These are phyloP conservation scores for Mucor mucedo DNA, from an alignment of 371 early-diverging fungal species.

Conservation along the genomic window DNA sequence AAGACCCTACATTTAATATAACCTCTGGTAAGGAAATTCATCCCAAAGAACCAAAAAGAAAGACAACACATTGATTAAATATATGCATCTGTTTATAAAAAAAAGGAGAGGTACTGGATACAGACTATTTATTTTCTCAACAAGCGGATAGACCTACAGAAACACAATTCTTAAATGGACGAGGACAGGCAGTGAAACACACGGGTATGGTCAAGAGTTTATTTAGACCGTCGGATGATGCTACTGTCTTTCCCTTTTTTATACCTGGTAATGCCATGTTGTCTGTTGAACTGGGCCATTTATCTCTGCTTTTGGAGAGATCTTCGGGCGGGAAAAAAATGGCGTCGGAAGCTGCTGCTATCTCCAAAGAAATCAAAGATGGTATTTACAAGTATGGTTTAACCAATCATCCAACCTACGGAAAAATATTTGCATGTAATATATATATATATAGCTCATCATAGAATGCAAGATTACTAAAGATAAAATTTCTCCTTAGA, in stretches of 20 bases:
- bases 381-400: conserved; percentile 62
- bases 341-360: conserved; percentile 19
- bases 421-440: conserved; percentile 54
- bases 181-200: conserved; percentile 58
- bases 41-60: background rate
- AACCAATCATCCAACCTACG: conserved; percentile 46
- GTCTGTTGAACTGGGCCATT: conserved; percentile 58
- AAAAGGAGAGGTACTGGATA: conserved; percentile 24
- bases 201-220: conserved; percentile 66
- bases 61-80: background rate
- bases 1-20: conserved; percentile 46
- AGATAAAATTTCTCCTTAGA: conserved; percentile 22
- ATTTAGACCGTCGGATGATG: conserved; percentile 74
- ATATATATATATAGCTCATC: background rate
- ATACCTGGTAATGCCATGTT: conserved; percentile 75
- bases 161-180: conserved; percentile 59
- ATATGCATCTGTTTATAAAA: too few relatives aligned
- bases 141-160: conserved; percentile 56
- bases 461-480: background rate
- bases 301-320: conserved; percentile 33
- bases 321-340: conserved; percentile 9
- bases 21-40: conserved; percentile 27
- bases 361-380: conserved; percentile 58
- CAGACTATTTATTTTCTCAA: conserved; percentile 38
- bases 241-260: conserved; percentile 64